Percentiles rank a stretch among this genome's conserved stretches.
Evolutionary conservation across 2,329 filamentous ascomycete species (phyloP).

Genomic region (Didymella glomerata): DNA sequence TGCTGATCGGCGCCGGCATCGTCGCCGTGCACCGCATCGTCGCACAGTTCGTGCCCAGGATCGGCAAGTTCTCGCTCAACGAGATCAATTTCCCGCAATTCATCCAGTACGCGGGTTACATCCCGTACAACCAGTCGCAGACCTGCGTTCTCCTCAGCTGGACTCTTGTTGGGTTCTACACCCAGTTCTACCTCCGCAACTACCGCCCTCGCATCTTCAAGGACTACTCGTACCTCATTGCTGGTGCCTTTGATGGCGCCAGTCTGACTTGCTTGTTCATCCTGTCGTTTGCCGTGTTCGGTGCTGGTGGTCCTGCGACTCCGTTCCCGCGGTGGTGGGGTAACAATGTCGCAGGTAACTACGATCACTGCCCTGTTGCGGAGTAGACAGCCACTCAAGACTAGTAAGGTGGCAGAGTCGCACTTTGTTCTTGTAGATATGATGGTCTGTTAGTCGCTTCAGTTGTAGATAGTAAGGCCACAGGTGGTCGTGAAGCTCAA

Average conservation of each 20-base stretch:
- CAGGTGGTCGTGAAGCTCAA: neutral
- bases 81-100: constrained; percentile 30
- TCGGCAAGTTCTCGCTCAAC: constrained; percentile 23
- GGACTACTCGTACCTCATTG: constrained; percentile 29
- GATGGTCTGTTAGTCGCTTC: neutral
- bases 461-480: neutral
- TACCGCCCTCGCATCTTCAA: constrained; percentile 30
- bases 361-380: constrained; percentile 24
- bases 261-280: constrained; percentile 28
- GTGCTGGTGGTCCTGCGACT: constrained; percentile 22
- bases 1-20: constrained; percentile 24
- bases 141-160: constrained; percentile 27
- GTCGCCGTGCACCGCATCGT: constrained; percentile 23
- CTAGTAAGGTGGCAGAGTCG: neutral
- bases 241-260: constrained; percentile 27
- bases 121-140: constrained; percentile 27
- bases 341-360: constrained; percentile 27
- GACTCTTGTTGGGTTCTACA: constrained; percentile 26
- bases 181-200: constrained; percentile 28
- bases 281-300: constrained; percentile 27
- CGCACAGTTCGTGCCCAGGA: constrained; percentile 22
- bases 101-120: constrained; percentile 27
- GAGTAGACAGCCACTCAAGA: constrained; percentile 1
- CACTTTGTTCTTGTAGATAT: neutral
- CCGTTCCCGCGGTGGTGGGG: constrained; percentile 29